phyloP scores from a whole-genome alignment of 139 green algal genomes.

The Pycnococcus provasolii region DNA sequence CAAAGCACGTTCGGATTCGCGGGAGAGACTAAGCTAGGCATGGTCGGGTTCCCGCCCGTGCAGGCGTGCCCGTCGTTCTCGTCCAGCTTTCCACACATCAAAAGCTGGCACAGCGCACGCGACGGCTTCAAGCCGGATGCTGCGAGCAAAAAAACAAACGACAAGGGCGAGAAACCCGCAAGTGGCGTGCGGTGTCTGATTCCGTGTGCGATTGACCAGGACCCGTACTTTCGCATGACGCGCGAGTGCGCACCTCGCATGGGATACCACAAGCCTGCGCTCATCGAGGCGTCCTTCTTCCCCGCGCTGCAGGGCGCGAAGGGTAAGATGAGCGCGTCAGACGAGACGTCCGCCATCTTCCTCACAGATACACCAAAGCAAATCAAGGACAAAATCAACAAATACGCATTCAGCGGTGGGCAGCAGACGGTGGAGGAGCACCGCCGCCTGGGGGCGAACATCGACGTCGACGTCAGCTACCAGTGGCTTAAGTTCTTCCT shows the following conservation, averaged over 20 bases:
- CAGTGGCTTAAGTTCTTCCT: constrained; percentile 98
- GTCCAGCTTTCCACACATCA: constrained; percentile 91
- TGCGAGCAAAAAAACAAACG: constrained; percentile 33
- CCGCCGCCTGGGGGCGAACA: constrained; percentile 63
- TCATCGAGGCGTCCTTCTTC: constrained; percentile 89
- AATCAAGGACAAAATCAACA: constrained; percentile 68
- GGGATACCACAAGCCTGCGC: constrained; percentile 74
- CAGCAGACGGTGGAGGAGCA: constrained; percentile 82
- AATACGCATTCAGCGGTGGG: constrained; percentile 84
- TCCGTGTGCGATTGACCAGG: constrained; percentile 95
- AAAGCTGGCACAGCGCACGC: too few relatives aligned
- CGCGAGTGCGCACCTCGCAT: constrained; percentile 75
- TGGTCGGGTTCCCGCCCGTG: constrained; percentile 89
- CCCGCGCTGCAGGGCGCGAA: constrained; percentile 85
- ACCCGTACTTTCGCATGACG: constrained; percentile 92
- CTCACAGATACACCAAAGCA: constrained; percentile 77
- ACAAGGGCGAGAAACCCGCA: constrained; percentile 49
- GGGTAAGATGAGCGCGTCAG: constrained; percentile 91
- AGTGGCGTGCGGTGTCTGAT: constrained; percentile 77
- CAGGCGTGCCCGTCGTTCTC: constrained; percentile 86
- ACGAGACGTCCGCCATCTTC: constrained; percentile 82
- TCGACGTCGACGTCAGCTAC: constrained; percentile 86
- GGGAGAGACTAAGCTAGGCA: constrained; percentile 83
- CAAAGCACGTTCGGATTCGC: constrained; percentile 80
- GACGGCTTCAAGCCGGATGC: too few relatives aligned